phyloP scores from a whole-genome alignment of 441 rosid genomes.

The Breynia disticha region DNA sequence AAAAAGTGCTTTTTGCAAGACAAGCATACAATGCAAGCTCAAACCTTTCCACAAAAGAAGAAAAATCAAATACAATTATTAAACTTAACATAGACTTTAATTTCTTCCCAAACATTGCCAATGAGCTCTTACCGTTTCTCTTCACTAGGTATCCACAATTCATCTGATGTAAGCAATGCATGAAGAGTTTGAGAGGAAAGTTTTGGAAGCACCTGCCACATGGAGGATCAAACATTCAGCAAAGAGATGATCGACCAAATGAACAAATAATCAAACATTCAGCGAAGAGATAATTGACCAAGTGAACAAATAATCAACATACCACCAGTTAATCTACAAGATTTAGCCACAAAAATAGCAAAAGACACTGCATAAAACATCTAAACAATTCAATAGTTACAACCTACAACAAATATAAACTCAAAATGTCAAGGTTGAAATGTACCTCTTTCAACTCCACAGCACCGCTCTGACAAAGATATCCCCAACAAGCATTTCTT shows the following conservation, averaged over 20 bases:
- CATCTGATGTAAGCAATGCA: constrained; percentile 89
- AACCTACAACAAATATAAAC: too few relatives aligned
- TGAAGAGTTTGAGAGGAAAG: constrained; percentile 83
- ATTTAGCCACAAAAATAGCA: too few relatives aligned
- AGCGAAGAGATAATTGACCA: too few relatives aligned
- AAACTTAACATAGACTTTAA: constrained; percentile 14
- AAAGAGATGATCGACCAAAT: constrained; percentile 10
- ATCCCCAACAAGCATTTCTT: constrained; percentile 93
- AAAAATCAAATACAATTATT: constrained; percentile 13
- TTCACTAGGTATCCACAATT: constrained; percentile 85
- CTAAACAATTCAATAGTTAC: neutral
- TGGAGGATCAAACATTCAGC: constrained; percentile 10
- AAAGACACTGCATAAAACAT: too few relatives aligned
- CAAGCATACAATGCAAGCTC: constrained; percentile 72
- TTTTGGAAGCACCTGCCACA: constrained; percentile 83
- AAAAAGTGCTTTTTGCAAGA: constrained; percentile 59
- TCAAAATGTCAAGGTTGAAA: neutral
- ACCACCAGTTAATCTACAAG: too few relatives aligned
- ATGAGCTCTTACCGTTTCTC: constrained; percentile 64
- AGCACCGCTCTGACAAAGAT: constrained; percentile 93
- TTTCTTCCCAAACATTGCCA: constrained; percentile 12
- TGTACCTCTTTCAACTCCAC: constrained; percentile 79
- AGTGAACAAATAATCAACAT: too few relatives aligned
- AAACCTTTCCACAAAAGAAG: constrained; percentile 45
- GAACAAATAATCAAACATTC: neutral